Percentiles rank a stretch among this genome's conserved stretches.
These are phyloP conservation scores for Oehlia diaphana DNA, from an alignment of 192 early-diverging fungal genomes.

Conservation along the genomic window DNA sequence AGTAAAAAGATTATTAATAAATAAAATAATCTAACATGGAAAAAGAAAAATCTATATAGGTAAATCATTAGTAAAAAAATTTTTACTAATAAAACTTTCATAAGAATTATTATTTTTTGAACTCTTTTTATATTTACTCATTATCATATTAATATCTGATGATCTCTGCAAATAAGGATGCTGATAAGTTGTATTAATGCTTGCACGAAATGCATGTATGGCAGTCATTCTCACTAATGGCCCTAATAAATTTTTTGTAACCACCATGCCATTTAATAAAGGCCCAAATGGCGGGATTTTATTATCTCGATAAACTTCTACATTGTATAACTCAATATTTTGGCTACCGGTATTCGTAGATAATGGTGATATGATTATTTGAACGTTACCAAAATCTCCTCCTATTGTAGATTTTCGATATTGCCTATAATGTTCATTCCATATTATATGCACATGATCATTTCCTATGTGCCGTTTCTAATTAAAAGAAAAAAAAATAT, in stretches of 20 bases:
- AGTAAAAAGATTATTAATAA: not conserved
- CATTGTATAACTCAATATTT: constrained; percentile 54
- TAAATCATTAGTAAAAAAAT: not conserved
- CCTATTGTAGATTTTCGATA: constrained; percentile 90
- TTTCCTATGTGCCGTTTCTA: constrained; percentile 99
- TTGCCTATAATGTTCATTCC: constrained; percentile 91
- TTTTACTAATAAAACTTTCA: constrained; percentile 25
- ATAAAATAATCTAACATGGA: not conserved
- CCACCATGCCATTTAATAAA: constrained; percentile 74
- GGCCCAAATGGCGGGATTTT: constrained; percentile 86
- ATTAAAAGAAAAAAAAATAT: not conserved
- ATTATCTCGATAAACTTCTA: constrained; percentile 47
- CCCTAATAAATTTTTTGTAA: constrained; percentile 72
- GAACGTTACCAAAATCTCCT: constrained; percentile 97
- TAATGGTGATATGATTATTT: constrained; percentile 87
- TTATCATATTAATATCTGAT: constrained; percentile 59
- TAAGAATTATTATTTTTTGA: constrained; percentile 39
- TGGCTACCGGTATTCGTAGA: constrained; percentile 25
- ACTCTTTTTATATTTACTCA: constrained; percentile 51
- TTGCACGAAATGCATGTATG: constrained; percentile 64
- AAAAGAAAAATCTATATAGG: not conserved
- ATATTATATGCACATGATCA: constrained; percentile 97
- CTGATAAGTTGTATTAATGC: constrained; percentile 44
- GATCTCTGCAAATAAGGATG: constrained; percentile 61
- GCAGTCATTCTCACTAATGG: constrained; percentile 80